Percentiles rank a stretch among this genome's conserved stretches.
Conservation (phyloP, 768 basidiomycete genomes). For the Boletus subcaerulescens region DNA sequence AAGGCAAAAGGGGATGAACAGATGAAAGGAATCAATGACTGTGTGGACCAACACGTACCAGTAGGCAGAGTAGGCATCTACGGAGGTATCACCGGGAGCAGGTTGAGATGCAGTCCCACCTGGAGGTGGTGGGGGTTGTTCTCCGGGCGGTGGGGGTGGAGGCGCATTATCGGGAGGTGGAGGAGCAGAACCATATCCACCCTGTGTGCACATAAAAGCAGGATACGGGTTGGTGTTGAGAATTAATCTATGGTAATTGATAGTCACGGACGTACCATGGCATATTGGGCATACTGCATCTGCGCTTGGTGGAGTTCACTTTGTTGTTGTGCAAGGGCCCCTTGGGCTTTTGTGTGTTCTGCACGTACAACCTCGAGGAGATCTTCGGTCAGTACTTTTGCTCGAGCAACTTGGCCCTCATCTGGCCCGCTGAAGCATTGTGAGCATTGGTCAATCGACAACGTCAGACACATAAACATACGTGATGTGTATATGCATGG, state of each 20-base stretch:
- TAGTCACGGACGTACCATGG: constrained; percentile 44
- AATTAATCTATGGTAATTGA: background rate
- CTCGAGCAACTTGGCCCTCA: constrained; percentile 80
- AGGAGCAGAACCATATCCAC: constrained; percentile 36
- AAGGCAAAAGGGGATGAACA: background rate
- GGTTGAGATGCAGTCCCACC: constrained; percentile 41
- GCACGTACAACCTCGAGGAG: constrained; percentile 82
- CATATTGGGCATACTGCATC: constrained; percentile 73
- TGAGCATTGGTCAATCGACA: constrained; percentile 19
- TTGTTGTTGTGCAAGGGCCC: constrained; percentile 66
- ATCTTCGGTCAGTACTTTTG: constrained; percentile 85
- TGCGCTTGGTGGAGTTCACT: constrained; percentile 87
- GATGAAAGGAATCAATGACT: background rate
- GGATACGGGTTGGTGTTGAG: constrained; percentile 2
- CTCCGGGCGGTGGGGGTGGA: constrained; percentile 49
- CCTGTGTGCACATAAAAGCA: constrained; percentile 21
- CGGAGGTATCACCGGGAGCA: constrained; percentile 41
- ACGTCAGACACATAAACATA: constrained; percentile 36
- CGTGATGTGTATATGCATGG: constrained; percentile 92
- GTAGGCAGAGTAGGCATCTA: constrained; percentile 58
- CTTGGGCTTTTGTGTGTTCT: constrained; percentile 82
- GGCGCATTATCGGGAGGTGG: constrained; percentile 34
- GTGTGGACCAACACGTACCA: constrained; percentile 44
- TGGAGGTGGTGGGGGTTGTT: constrained; percentile 54
- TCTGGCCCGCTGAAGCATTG: constrained; percentile 61